Base-by-base conservation (phyloP, 768 basidiomycete species). In the Boletellus emodensis region DNA sequence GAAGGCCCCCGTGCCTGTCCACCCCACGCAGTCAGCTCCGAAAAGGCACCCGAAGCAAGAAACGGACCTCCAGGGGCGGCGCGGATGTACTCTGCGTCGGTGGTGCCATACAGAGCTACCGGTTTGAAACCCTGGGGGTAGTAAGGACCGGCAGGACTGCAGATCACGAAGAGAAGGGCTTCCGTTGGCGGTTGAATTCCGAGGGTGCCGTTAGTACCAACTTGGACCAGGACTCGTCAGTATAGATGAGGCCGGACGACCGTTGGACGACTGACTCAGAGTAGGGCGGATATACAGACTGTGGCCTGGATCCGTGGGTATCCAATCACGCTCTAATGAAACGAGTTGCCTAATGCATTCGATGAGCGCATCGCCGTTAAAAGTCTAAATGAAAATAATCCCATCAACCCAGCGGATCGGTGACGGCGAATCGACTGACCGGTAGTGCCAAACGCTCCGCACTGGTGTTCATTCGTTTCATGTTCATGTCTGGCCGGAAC, bases 401-500 rank as follows among this genome's bases (percentile, higher is more conserved):
- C 34, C 24, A 41, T 63, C 35, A 63, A 34, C 9, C 1, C 17
- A 22, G 35, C 13, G 11, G n/a, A 33, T 24, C n/a, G 18, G 33
- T 38, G 3, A 7, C 22, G 9, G 17, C 17, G 7, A 20, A 47
- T 36, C 13, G 43, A 69, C 82, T 49, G 53, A 88, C 88, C 10
- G 89, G 89, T 41, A 91, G 66, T 17, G 87, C 90, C 47, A 92
- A 75, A 37, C 94, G 82, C 22, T 70, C 58, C 13, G 94, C 94
- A 61, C 87, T 90, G 40, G 57, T 79, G 71, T 91, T 92, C 93
- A 98, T 94, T 24, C 94, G 84, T 62, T 84, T 84, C 93, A 97
- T 95, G 72, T 97, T 96, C 90, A 91, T 90, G 70, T 96, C 91
- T 3, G 94, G 95, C 40, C 94, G 76, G 78, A 97, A 97, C 57